Evolutionary conservation across 352 stramenopile genomes (phyloP), one percentile per base, ranked within the genome.

Genomic region (Phytophthora chlamydospora): DNA sequence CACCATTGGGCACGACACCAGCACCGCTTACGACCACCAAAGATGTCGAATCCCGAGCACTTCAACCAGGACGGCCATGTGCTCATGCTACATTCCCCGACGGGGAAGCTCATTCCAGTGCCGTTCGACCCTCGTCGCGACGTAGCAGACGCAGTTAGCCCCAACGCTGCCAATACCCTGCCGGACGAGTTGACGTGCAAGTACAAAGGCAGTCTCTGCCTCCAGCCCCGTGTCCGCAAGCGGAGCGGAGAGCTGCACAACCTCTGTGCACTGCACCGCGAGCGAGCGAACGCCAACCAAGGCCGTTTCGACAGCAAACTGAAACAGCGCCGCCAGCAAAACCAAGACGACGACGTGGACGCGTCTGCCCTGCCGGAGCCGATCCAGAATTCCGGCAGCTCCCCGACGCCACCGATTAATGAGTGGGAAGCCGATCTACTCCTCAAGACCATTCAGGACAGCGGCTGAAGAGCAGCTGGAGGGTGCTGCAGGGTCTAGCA

Each of bases 221-320:
- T 24, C 1, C 32, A 62, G 6, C 49, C 47, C 1, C 58, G 56
- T 13, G 58, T 43, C 45, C 27, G 57, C 2, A 71, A 67, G 34
- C 41, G 41, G 2, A 73, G 59, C 19, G 62, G 62, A 34, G 46
- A 82, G 14, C 64, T 77, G 17, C 76, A 87, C 52, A 77, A 76
- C 14, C 58, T 85, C 41, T 87, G 77, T 54, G 54, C 83, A n/a
- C 52, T 73, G 39, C 80, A 89, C 56, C 75, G 79, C 24, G 56
- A 67, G 17, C 72, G 79, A 36, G 75, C 78, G 24, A 89, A 88
- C 39, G 50, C 53, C 17, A 85, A 85, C 67, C 79, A 89, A 73
- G 73, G 75, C 14, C 65, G 71, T 14, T 73, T 81, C n/a, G 68
- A 89, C 45, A 50, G 46, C 33, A 69, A 53, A 38, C 44, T 49